Evolutionary conservation across 768 basidiomycete genomes (phyloP).

Genomic region (Amanita brunnescens): DNA sequence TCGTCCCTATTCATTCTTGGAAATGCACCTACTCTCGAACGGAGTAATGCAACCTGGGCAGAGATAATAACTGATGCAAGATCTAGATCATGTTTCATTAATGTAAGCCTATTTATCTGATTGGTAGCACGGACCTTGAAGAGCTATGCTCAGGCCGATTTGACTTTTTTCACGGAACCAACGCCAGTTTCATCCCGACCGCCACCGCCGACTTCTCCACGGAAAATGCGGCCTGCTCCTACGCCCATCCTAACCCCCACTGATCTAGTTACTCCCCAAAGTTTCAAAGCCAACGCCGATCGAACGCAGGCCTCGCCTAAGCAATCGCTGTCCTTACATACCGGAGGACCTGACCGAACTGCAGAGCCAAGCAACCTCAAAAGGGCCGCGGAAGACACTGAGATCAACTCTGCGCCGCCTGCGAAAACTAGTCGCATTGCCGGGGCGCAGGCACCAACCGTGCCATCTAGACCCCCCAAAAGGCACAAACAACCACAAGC

Average conservation of each 20-base stretch:
- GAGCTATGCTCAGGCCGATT: slow-evolving; percentile 16
- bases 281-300: slow-evolving; percentile 15
- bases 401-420: not conserved
- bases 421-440: slow-evolving; percentile 13
- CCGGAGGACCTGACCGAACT: not conserved
- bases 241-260: slow-evolving; percentile 17
- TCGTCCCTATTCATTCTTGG: slow-evolving; percentile 93
- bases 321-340: not conserved
- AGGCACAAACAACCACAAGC: slow-evolving; percentile 30
- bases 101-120: slow-evolving; percentile 35
- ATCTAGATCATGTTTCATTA: slow-evolving; percentile 48
- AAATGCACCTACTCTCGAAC: slow-evolving; percentile 79
- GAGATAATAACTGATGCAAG: slow-evolving; percentile 72
- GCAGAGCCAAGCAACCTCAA: not conserved
- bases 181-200: slow-evolving; percentile 6
- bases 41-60: slow-evolving; percentile 76
- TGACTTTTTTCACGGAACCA: slow-evolving; percentile 29
- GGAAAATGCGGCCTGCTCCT: slow-evolving; percentile 13
- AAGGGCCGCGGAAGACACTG: not conserved
- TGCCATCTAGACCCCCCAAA: slow-evolving; percentile 18
- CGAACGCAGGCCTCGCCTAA: not conserved
- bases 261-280: slow-evolving; percentile 31
- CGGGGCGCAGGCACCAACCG: slow-evolving; percentile 11
- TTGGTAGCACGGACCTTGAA: not conserved
- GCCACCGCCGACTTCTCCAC: not conserved